These are phyloP conservation scores for Vitis rupestris DNA, from an alignment of 164 flowering plant species.

Conservation along the genomic window DNA sequence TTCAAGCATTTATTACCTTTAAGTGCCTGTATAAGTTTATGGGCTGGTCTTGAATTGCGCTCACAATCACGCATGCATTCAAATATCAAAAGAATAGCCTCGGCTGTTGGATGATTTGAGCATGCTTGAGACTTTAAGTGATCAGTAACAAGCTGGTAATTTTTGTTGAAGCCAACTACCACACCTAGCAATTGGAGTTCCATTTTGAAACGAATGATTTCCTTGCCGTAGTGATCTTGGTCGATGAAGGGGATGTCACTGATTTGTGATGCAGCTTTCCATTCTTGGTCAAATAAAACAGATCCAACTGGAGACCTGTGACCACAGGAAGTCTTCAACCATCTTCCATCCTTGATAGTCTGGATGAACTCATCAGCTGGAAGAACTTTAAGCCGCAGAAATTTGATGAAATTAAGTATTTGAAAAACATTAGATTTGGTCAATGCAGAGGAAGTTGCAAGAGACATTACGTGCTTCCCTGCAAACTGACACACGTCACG, in stretches of 20 bases:
- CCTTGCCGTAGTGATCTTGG: constrained; percentile 45
- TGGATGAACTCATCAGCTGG: constrained; percentile 37
- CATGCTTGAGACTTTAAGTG: constrained; percentile 28
- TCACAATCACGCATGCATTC: constrained; percentile 39
- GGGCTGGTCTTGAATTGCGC: constrained; percentile 10
- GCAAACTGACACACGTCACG: constrained; percentile 58
- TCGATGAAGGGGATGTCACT: constrained; percentile 57
- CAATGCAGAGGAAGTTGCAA: constrained; percentile 37
- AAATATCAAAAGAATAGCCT: constrained; percentile 38
- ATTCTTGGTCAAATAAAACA: constrained; percentile 40
- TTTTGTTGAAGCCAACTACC: constrained; percentile 30
- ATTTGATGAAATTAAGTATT: constrained; percentile 51
- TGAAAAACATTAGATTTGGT: constrained; percentile 39
- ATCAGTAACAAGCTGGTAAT: constrained; percentile 38
- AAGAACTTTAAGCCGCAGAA: constrained; percentile 31
- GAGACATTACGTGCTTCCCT: constrained; percentile 52
- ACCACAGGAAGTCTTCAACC: constrained; percentile 55
- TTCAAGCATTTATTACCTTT: constrained; percentile 31
- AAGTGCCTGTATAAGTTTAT: constrained; percentile 22
- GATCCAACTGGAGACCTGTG: constrained; percentile 44
- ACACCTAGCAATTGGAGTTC: constrained; percentile 67
- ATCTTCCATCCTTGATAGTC: constrained; percentile 34
- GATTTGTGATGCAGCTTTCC: constrained; percentile 46
- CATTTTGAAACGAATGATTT: constrained; percentile 30
- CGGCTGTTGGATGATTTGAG: constrained; percentile 18